Base-by-base conservation (phyloP, 2,329 filamentous ascomycete genomes). In the Orbilia ellipsospora region DNA sequence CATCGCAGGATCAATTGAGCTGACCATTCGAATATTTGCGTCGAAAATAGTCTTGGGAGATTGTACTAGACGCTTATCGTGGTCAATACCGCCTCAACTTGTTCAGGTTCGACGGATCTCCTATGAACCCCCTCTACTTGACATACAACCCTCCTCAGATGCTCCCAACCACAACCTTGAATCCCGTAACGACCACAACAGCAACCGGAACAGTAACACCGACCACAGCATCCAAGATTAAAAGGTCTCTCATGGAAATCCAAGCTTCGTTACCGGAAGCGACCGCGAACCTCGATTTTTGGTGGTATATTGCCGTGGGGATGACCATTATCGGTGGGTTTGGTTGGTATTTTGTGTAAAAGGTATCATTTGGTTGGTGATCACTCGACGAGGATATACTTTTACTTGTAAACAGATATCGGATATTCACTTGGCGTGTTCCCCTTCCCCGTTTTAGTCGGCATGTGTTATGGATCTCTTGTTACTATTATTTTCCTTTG, bases 121-220 rank as follows among this genome's bases (percentile, higher is more conserved):
- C 88, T 10, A 83, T 91, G 82, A 87, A 89, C 78, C 90, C 90
- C 10, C 85, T 92, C 84, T 82, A 84, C 81, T 85, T 90, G 54
- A 86, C 86, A 77, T 88, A 86, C 80, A 85, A 82, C 12, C 87
- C 89, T 4, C 89, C 90, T 0, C 83, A 89, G 79, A 92, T 92
- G 89, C 86, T 92, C 4, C 90, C 90, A 1, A 91, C 90, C 2
- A 84, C 85, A 10, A 90, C 88, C 0, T 83, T 92, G 73, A 89
- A 91, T 79, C 88, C 89, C 0, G 83, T 82, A 0, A 2, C 82
- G 82, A 13, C 63, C 7, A 16, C 60, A 42, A 66, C 63, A n/a
- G 13, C 13, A 48, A 48, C 44, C 44, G 8, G 28, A n/a, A 42
- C 61, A 0, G 5, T 31, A 12, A 42, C 61, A 0, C 81, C 83